phyloP scores from a whole-genome alignment of 1,139 yeast species.

The Kodamaea suecica region DNA sequence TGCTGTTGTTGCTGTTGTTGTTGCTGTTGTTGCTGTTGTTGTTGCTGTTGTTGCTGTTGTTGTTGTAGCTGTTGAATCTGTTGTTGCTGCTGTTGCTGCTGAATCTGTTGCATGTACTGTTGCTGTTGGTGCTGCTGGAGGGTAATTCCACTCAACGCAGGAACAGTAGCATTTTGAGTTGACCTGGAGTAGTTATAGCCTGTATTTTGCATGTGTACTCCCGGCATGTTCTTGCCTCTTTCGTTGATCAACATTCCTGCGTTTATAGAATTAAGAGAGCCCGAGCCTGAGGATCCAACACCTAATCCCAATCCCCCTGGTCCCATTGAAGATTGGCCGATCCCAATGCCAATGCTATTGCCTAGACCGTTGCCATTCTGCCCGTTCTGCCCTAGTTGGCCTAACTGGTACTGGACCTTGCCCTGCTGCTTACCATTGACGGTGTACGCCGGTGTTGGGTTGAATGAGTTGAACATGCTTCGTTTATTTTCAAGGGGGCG shows the following conservation, averaged over 20 bases:
- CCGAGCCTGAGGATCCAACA: no score
- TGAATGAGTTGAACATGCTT: no score
- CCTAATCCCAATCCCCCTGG: no score
- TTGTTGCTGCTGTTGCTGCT: slow-evolving; percentile 15
- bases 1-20: slow-evolving; percentile 15
- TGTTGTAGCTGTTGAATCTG: slow-evolving; percentile 12
- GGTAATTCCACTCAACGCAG: slow-evolving; percentile 4
- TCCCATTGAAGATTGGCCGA: no score
- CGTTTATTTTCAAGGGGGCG: no score
- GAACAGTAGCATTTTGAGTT: not conserved
- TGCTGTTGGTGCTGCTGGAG: slow-evolving; percentile 14
- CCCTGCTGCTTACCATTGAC: no score
- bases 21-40: slow-evolving; percentile 14
- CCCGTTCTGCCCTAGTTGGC: no score
- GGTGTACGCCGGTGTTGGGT: no score
- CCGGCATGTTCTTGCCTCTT: not conserved
- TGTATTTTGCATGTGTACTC: not conserved
- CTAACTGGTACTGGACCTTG: no score
- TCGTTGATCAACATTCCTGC: not conserved
- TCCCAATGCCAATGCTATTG: no score
- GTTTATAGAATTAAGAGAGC: not conserved
- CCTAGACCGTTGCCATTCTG: no score
- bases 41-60: slow-evolving; percentile 15
- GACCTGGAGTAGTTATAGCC: not conserved
- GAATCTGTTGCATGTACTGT: slow-evolving; percentile 13